A percentile compares a stretch with the other conserved stretches of the same genome.
Evolutionary conservation across 352 stramenopile genomes (phyloP).

Genomic region (Phytopythium montanum): DNA sequence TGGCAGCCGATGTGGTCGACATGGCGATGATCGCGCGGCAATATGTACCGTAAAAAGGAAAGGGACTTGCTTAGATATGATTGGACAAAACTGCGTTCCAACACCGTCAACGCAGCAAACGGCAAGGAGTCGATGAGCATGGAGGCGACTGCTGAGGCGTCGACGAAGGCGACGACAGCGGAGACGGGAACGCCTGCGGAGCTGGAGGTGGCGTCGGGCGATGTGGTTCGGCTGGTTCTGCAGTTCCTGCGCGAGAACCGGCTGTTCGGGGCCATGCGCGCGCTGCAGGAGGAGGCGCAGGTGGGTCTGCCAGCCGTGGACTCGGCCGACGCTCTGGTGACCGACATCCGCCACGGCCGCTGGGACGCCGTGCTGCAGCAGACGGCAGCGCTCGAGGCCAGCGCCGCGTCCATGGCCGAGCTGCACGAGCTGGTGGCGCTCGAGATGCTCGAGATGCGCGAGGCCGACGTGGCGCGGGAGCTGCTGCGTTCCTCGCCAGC

Average conservation of each 20-base stretch:
- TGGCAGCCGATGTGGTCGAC: background rate
- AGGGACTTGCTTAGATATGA: too few relatives aligned
- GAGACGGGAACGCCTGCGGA: constrained; percentile 18
- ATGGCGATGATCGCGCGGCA: background rate
- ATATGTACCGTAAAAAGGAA: too few relatives aligned
- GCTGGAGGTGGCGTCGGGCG: constrained; percentile 62
- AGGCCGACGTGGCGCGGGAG: constrained; percentile 71
- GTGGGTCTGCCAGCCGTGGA: constrained; percentile 88
- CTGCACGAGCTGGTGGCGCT: constrained; percentile 89
- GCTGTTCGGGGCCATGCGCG: constrained; percentile 73
- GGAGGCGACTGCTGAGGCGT: too few relatives aligned
- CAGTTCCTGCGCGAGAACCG: constrained; percentile 92
- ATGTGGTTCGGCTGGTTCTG: constrained; percentile 89
- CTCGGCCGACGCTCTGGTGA: constrained; percentile 69
- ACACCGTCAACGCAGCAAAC: too few relatives aligned
- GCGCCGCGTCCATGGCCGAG: constrained; percentile 64
- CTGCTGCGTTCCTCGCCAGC: constrained; percentile 48
- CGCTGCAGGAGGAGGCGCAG: constrained; percentile 86
- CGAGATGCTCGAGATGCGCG: constrained; percentile 86
- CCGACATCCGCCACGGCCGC: constrained; percentile 75
- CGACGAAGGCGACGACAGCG: background rate
- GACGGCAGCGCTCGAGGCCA: constrained; percentile 69
- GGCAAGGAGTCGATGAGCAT: too few relatives aligned
- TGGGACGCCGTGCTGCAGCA: constrained; percentile 91
- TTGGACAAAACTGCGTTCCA: too few relatives aligned